These are phyloP conservation scores for Stachybotrys elegans DNA, from an alignment of 2,329 filamentous ascomycete genomes.

Conservation along the genomic window DNA sequence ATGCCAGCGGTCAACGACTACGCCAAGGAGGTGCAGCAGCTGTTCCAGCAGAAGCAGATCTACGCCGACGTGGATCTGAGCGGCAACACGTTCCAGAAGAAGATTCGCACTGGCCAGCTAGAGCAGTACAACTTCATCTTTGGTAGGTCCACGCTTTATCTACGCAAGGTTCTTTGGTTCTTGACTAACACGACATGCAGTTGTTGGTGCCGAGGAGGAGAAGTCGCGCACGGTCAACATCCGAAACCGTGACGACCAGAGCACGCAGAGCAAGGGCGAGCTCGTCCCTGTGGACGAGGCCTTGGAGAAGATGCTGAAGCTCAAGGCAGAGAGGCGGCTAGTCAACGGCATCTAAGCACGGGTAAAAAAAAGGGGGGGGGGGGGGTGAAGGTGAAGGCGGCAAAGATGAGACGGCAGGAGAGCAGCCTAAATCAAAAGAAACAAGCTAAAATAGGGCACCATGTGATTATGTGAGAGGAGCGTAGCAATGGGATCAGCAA, in stretches of 20 bases:
- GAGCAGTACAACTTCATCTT: slow-evolving; percentile 83
- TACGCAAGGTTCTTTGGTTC: not conserved
- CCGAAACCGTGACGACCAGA: slow-evolving; percentile 58
- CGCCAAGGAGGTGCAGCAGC: slow-evolving; percentile 65
- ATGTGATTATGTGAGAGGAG: too few species aligned
- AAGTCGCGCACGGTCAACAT: slow-evolving; percentile 57
- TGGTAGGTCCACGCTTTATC: slow-evolving; percentile 37
- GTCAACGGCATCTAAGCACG: slow-evolving; percentile 27
- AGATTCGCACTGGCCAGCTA: slow-evolving; percentile 77
- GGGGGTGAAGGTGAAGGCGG: not conserved
- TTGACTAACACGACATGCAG: slow-evolving; percentile 25
- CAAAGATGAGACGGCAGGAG: too few species aligned
- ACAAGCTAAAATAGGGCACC: too few species aligned
- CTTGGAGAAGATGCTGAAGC: slow-evolving; percentile 47
- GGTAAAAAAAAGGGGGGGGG: not conserved
- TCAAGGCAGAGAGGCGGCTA: slow-evolving; percentile 42
- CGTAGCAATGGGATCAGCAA: too few species aligned
- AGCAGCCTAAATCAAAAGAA: too few species aligned
- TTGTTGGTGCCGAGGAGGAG: slow-evolving; percentile 59
- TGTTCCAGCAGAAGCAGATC: slow-evolving; percentile 64
- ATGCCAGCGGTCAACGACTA: slow-evolving; percentile 77
- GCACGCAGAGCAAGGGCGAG: slow-evolving; percentile 56
- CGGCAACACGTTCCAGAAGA: slow-evolving; percentile 83
- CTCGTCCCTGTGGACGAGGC: slow-evolving; percentile 53
- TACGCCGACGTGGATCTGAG: slow-evolving; percentile 55